phyloP scores from a whole-genome alignment of 2,329 filamentous ascomycete genomes.

The Trichoderma arundinaceum region DNA sequence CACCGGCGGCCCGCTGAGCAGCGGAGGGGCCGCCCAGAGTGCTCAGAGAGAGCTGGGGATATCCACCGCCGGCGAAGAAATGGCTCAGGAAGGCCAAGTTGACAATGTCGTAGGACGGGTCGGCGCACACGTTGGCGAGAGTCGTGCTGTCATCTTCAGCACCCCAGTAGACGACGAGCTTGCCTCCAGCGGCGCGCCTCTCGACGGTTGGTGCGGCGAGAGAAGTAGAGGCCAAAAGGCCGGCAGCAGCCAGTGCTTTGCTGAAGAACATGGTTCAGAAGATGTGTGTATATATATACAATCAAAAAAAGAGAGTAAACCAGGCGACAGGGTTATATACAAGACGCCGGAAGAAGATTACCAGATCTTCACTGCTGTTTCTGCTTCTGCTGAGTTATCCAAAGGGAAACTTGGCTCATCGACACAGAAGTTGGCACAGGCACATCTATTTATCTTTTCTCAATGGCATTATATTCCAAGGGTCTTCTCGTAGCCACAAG shows the following conservation, averaged over 20 bases:
- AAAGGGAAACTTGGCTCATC: conserved; percentile 15
- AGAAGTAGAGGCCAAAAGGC: conserved; percentile 29
- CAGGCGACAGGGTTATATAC: conserved; percentile 27
- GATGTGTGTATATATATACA: conserved; percentile 11
- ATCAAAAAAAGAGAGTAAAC: not conserved
- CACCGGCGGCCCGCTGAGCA: conserved; percentile 35
- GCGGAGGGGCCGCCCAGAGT: conserved; percentile 25
- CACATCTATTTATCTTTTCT: conserved; percentile 27
- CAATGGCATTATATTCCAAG: not conserved
- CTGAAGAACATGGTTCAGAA: conserved; percentile 28
- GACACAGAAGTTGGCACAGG: not conserved
- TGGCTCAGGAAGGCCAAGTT: conserved; percentile 36
- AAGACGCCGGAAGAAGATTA: conserved; percentile 32
- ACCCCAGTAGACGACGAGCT: conserved; percentile 37
- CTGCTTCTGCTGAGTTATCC: conserved; percentile 10
- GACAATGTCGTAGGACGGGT: conserved; percentile 36
- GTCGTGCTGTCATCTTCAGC: conserved; percentile 35
- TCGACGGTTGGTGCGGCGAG: conserved; percentile 26
- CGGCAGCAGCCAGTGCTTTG: conserved; percentile 31
- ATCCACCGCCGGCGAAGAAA: conserved; percentile 34
- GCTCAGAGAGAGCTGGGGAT: conserved; percentile 25
- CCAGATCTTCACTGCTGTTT: conserved; percentile 31
- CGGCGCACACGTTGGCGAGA: conserved; percentile 35
- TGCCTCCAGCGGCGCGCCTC: conserved; percentile 31
- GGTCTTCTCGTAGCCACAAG: not conserved